Conservation (phyloP, 345 rosid genomes). For the Populus davidiana region DNA sequence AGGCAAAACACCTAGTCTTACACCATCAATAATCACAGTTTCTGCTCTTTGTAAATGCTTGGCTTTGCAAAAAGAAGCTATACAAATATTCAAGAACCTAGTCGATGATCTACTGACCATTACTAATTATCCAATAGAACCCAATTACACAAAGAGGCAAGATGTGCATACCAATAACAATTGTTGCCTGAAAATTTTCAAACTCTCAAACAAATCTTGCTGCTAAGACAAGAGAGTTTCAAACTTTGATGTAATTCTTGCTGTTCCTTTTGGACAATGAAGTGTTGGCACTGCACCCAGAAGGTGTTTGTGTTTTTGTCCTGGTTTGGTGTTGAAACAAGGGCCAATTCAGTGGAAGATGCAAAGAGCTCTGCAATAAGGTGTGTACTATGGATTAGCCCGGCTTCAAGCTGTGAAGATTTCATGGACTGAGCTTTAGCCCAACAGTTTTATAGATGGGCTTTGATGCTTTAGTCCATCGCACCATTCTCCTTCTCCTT, state of each 20-base stretch:
- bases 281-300: neutral
- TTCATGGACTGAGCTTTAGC: neutral
- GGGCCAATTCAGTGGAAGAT: neutral
- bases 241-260: neutral
- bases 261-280: neutral
- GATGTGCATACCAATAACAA: neutral
- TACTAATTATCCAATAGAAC: neutral
- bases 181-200: neutral
- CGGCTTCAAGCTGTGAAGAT: neutral
- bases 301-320: neutral
- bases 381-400: neutral
- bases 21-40: slow-evolving; percentile 50
- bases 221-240: neutral
- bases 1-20: slow-evolving; percentile 70
- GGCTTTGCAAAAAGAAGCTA: slow-evolving; percentile 57
- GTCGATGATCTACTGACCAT: slow-evolving; percentile 45
- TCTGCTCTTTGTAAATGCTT: slow-evolving; percentile 61
- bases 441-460: neutral
- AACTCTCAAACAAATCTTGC: neutral
- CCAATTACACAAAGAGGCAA: neutral
- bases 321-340: neutral
- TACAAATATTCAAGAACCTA: slow-evolving; percentile 55
- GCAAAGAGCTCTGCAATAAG: neutral
- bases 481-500: neutral
- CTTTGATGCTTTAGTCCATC: neutral